phyloP scores from a whole-genome alignment of 106 monocot genomes.

The Acorus calamus region DNA sequence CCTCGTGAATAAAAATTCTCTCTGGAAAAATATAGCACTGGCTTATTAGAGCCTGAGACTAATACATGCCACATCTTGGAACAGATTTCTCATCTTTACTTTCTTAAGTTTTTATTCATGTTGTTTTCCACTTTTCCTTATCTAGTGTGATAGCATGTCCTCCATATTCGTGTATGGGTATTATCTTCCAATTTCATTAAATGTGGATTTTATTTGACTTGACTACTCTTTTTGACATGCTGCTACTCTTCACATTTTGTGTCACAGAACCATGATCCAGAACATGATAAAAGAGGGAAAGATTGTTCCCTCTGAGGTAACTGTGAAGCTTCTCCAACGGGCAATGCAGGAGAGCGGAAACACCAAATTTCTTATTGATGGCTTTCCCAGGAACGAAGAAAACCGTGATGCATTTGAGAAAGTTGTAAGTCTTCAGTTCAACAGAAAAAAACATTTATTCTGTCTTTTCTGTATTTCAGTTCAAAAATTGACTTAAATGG shows the following conservation, averaged over 20 bases:
- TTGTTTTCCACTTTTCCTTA: no score
- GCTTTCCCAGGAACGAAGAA: constrained; percentile 3
- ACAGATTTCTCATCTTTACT: no score
- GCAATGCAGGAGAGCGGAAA: constrained; percentile 1
- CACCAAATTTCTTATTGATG: constrained; percentile 3
- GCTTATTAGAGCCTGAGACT: no score
- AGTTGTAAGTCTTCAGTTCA: neutral
- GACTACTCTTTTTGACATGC: no score
- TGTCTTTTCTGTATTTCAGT: neutral
- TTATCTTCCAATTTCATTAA: neutral
- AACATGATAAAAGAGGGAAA: constrained; percentile 45
- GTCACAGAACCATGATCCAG: constrained; percentile 65
- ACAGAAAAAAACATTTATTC: no score
- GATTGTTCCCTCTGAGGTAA: constrained; percentile 5
- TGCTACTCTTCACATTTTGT: neutral
- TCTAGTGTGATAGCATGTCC: no score
- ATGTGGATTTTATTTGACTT: neutral
- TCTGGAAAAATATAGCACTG: no score
- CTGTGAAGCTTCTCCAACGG: neutral
- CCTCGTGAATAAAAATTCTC: no score
- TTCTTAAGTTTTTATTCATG: no score
- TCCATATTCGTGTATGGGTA: no score
- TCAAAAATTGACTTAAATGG: no score
- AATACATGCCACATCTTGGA: no score
- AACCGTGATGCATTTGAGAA: constrained; percentile 1